A percentile compares a stretch with the other conserved stretches of the same genome.
These are phyloP conservation scores for Lodderomyces beijingensis DNA, from an alignment of 1,139 yeast species.

Conservation along the genomic window DNA sequence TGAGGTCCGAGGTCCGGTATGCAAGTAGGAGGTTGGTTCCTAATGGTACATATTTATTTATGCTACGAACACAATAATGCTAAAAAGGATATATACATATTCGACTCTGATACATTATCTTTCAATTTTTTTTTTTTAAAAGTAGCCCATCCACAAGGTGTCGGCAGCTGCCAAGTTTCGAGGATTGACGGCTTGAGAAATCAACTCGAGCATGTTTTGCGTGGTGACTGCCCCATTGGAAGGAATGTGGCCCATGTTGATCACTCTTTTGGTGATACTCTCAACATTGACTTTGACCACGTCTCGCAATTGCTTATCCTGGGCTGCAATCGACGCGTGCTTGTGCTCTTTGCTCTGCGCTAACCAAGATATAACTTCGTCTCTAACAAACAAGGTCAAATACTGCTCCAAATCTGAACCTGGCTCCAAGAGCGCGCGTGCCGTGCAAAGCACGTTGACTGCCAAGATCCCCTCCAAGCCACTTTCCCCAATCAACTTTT, in stretches of 20 bases:
- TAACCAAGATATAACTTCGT: slow-evolving; percentile 92
- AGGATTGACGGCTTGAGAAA: slow-evolving; percentile 95
- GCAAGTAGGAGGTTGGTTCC: too few species aligned
- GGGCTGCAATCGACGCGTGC: slow-evolving; percentile 15
- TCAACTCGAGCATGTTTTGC: slow-evolving; percentile 85
- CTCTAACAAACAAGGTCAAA: slow-evolving; percentile 87
- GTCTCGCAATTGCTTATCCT: slow-evolving; percentile 78
- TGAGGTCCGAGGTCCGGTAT: too few species aligned
- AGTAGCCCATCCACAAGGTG: slow-evolving; percentile 93
- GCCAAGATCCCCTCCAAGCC: slow-evolving; percentile 89
- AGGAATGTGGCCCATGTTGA: slow-evolving; percentile 74
- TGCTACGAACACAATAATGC: too few species aligned
- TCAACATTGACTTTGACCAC: slow-evolving; percentile 89
- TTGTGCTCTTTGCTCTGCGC: slow-evolving; percentile 69
- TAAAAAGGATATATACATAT: slow-evolving; percentile 5
- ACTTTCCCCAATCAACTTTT: slow-evolving; percentile 87
- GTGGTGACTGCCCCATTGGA: slow-evolving; percentile 79
- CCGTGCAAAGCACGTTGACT: slow-evolving; percentile 78
- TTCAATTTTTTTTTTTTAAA: slow-evolving; percentile 27
- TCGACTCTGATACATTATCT: too few species aligned
- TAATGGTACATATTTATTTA: slow-evolving; percentile 4
- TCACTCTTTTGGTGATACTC: slow-evolving; percentile 63
- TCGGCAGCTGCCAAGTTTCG: slow-evolving; percentile 91
- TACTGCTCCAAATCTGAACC: slow-evolving; percentile 87
- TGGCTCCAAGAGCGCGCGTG: slow-evolving; percentile 85